Base-by-base conservation (phyloP, 1,284 basidiomycete species). In the Ceratobasidium sp. region DNA sequence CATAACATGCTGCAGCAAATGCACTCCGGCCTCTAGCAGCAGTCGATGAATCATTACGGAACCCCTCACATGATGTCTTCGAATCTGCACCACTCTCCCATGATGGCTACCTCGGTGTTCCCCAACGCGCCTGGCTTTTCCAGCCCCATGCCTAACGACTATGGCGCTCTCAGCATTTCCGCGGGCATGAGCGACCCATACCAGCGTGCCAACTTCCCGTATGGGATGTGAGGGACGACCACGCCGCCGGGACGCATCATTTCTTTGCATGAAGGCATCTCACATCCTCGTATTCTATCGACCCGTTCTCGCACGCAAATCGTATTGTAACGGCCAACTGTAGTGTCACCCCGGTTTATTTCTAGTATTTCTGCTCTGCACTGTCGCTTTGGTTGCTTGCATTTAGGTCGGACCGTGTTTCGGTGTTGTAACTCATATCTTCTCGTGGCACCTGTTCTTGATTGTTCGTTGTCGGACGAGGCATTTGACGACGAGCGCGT, bases 191-290 rank as follows among this genome's bases (percentile, higher is more conserved):
- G 85, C 79, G 91, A 92, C 81, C 90, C 90, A 49, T 93, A 93
- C 84, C 89, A 90, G 83, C 86, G 88, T 79, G 84, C 87, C 71
- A 82, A 85, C 77, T 93, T 91, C 80, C 90, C 88, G 75, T 93
- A 93, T 78, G 88, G 90, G 80, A 92, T 93, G 90, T 93, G 86
- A 89, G 14, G 3, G 34, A 0, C 31, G 24, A 39, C 49, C 27
- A 24, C 24, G 29, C 19, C 14, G 22, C 39, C 29, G 16, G 46
- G 31, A 48, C 19, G 22, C 48, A 9, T 34, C 41, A 3, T 37
- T 43, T 39, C 53, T n/a, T 58, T 31, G 11, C 22, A 3, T 49
- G 43, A 34, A 43, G 49, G n/a, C 27, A 9, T 41, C 53, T 29
- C 51, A 22, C 46, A 49, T 51, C 31, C 24, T 66, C 65, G 49